phyloP scores from a whole-genome alignment of 257 asterid species.

The Solanum dulcamara region DNA sequence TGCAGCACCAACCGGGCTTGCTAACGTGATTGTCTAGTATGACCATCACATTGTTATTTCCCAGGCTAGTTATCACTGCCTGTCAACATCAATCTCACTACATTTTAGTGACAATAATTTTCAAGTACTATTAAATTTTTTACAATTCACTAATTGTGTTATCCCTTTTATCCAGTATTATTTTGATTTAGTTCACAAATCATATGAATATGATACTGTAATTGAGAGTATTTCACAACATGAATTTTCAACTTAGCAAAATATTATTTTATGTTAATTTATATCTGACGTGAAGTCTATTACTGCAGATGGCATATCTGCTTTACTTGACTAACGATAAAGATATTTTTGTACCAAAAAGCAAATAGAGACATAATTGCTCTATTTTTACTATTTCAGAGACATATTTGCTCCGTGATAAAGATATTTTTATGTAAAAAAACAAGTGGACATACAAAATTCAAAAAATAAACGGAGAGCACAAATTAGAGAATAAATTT shows the following conservation, averaged over 20 bases:
- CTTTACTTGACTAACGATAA: too few relatives aligned
- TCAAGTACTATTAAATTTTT: neutral
- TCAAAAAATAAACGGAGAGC: neutral
- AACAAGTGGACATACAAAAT: neutral
- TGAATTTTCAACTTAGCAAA: too few relatives aligned
- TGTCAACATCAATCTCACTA: slow-evolving; percentile 31
- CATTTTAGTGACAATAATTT: neutral
- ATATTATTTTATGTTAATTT: too few relatives aligned
- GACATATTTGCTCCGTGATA: neutral
- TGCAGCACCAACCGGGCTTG: slow-evolving; percentile 60
- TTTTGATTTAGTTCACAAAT: neutral
- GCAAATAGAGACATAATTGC: neutral
- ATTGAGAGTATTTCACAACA: too few relatives aligned
- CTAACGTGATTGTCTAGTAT: slow-evolving; percentile 67
- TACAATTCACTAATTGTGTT: neutral
- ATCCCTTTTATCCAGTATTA: neutral
- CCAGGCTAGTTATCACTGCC: slow-evolving; percentile 44
- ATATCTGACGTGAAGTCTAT: neutral
- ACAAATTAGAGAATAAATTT: neutral
- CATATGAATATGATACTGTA: too few relatives aligned
- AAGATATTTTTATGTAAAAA: neutral
- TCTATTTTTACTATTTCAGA: neutral
- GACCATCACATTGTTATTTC: slow-evolving; percentile 38
- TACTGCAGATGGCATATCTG: too few relatives aligned
- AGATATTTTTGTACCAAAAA: neutral